Evolutionary conservation across 2,329 filamentous ascomycete species (phyloP), one percentile per base, ranked within the genome.

Genomic region (Fusarium nematophilum): DNA sequence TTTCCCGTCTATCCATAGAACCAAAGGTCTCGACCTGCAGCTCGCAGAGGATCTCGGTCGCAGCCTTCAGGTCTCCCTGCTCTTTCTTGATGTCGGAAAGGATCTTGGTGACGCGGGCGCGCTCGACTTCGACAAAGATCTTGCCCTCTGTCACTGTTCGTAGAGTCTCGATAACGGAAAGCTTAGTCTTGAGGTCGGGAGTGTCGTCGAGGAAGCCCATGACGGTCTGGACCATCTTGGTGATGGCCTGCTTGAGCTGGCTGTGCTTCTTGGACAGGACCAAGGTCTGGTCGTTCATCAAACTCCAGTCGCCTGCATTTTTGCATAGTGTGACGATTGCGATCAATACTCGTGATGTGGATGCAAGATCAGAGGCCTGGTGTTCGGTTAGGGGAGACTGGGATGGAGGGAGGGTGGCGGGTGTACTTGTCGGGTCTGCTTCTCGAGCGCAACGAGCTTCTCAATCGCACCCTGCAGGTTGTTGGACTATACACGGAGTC

Each of bases 51-150:
- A 95, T 95, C 69, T 98, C 94, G 48, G 91, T 90, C 25, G 95
- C 95, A 5, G 92, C 88, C 73, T 91, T 92, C 71, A 97, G 82
- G 72, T 99, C 94, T 63, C 93, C 94, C 78, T 98, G 92, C 64
- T 91, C 81, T 79, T 96, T 97, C 84, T 98, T 98, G 83, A 99
- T 98, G 77, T 97, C 88, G 45, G 95, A 98, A 10, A 99, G 84
- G 65, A 97, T 96, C 74, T 90, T 92, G 70, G 95, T 99, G 57
- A 99, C 90, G 67, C 95, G 91, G 64, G 95, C 95, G 67, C 95
- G 89, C 83, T 99, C 95, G 47, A 99, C 95, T 82, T 99, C 95
- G 70, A 99, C 94, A 72, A 99, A 99, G 75, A 99, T 99, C 90
- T 99, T 99, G 79, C 95, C 95, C 79, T 99, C 95, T 8, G 95